These are phyloP conservation scores for Juncus effusus DNA, from an alignment of 176 grass and related monocot genomes.

Conservation along the genomic window DNA sequence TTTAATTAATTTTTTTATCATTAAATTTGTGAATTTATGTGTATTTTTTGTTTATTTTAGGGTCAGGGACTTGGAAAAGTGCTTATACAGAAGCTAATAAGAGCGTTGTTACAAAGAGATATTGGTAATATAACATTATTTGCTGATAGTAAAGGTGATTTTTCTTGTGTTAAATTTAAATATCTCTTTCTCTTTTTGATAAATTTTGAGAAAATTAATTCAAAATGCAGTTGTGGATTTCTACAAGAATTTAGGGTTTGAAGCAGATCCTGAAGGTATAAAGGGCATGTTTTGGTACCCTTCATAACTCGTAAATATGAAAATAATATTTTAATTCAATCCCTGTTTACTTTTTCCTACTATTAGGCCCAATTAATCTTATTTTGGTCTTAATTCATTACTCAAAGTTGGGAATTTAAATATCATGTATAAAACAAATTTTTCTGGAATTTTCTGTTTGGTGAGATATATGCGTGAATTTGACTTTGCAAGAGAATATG, in stretches of 20 bases:
- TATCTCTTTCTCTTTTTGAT: neutral
- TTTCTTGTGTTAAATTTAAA: constrained; percentile 1
- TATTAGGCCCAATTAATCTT: too few species aligned
- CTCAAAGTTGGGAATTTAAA: too few species aligned
- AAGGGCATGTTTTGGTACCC: constrained; percentile 99
- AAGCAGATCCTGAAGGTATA: constrained; percentile 93
- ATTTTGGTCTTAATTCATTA: too few species aligned
- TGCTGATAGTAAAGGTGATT: constrained; percentile 85
- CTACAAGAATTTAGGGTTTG: constrained; percentile 96
- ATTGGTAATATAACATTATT: constrained; percentile 94
- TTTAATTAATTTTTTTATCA: neutral
- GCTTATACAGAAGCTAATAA: constrained; percentile 79
- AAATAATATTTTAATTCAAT: too few species aligned
- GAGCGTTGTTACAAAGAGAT: constrained; percentile 75
- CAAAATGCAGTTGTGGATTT: constrained; percentile 81
- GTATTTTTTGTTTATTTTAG: constrained; percentile 36
- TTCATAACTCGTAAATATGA: neutral
- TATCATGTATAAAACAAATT: too few species aligned
- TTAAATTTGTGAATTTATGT: neutral
- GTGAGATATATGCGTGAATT: too few species aligned
- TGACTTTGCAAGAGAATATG: too few species aligned
- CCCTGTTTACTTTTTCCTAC: too few species aligned
- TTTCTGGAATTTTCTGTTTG: too few species aligned
- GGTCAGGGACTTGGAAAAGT: constrained; percentile 94
- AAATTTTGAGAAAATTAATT: constrained; percentile 3